Conservation (phyloP, 352 stramenopile genomes). For the Phytophthora podocarpi region DNA sequence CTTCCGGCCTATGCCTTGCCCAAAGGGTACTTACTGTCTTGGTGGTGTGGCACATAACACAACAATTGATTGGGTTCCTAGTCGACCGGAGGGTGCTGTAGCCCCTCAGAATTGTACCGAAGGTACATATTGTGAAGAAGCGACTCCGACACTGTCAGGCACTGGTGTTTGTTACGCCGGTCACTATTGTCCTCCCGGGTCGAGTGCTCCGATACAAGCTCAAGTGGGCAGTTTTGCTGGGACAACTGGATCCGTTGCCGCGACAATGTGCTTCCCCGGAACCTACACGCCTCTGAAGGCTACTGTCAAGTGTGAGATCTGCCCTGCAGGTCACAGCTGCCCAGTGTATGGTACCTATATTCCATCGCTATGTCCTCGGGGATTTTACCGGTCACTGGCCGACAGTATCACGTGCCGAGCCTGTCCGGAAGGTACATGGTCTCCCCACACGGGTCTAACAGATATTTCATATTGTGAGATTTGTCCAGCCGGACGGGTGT, state of each 20-base stretch:
- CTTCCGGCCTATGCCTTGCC: constrained; percentile 88
- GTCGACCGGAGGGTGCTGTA: constrained; percentile 70
- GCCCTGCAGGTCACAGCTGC: constrained; percentile 94
- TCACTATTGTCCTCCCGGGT: constrained; percentile 95
- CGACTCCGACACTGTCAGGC: constrained; percentile 79
- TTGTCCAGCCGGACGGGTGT: constrained; percentile 94
- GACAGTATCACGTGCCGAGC: constrained; percentile 95
- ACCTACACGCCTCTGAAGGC: constrained; percentile 95
- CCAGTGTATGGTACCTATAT: constrained; percentile 96
- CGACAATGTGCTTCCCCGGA: constrained; percentile 96
- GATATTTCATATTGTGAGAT: constrained; percentile 97
- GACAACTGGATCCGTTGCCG: constrained; percentile 87
- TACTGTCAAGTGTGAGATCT: constrained; percentile 90
- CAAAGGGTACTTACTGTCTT: constrained; percentile 94
- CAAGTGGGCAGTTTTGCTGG: constrained; percentile 93
- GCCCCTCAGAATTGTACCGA: constrained; percentile 95
- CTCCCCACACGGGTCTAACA: constrained; percentile 86
- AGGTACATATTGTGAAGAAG: constrained; percentile 93
- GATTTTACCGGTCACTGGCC: constrained; percentile 94
- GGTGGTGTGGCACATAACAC: constrained; percentile 93
- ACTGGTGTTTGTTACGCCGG: constrained; percentile 92
- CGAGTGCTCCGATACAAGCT: constrained; percentile 86
- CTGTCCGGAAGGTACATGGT: constrained; percentile 96
- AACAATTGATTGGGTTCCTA: constrained; percentile 93
- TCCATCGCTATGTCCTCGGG: constrained; percentile 92